Base-by-base conservation (phyloP, 352 stramenopile genomes). In the Hyaloperonospora brassicae region DNA sequence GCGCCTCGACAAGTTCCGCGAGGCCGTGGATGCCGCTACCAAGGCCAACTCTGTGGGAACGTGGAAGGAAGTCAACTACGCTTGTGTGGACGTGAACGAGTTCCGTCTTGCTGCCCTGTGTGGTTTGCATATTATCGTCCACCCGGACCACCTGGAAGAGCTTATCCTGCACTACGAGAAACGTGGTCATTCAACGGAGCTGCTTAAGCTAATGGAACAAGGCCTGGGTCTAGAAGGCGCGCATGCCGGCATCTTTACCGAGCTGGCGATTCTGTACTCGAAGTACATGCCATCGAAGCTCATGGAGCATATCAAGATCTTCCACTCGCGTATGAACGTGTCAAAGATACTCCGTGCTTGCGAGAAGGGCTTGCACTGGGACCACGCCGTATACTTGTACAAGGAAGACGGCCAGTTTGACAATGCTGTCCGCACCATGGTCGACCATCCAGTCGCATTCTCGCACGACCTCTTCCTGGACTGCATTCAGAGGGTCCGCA, bases 301-400 rank as follows among this genome's bases (percentile, higher is more conserved):
- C 21, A 99, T 99, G 96, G 97, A 99, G 64, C 97, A 99, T 75
- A 93, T 98, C 75, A 99, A 99, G 79, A 98, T 99, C 47, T 99
- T 99, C 84, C 97, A 98, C 80, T 97, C 77, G 56, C 96, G 97
- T 56, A 97, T 99, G 80, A 99, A 99, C 76, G 87, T 98, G 44
- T 97, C 93, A 52, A 99, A 99, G 83, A 79, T 97, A 31, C 61
- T 98, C 50, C 89, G 95, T 64, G 95, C 97, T 6, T 99, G 97
- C 69, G 97, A 99, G 79, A 97, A 97, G 76, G 97, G 95, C 34
- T 80, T 98, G 30, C 86, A 99, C 63, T 99, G 93, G 93, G 76
- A 97, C 57, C 96, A 99, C 68, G 93, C 96, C 57, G 96, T 99
- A 44, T 99, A 98, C 72, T 68, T 99, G 44, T 99, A 99, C 84